Evolutionary conservation across 164 flowering plant species (phyloP), one percentile per base, ranked within the genome.

Genomic region (Nelumbo lutea): DNA sequence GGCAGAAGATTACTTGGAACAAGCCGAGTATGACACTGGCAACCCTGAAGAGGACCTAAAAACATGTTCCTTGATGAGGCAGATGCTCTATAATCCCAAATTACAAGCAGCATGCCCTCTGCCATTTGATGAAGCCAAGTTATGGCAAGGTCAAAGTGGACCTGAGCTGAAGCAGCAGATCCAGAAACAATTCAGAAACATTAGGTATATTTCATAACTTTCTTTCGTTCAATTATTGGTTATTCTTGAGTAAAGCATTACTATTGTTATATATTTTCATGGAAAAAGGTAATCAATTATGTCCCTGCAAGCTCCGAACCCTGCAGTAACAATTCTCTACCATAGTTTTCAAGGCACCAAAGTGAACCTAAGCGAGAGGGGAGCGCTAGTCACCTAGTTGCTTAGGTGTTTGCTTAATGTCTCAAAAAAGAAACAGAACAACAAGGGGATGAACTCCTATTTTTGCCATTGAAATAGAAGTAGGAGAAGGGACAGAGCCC

Each of bases 121-220:
- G 61, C 99, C 99, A 58, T 96, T 90, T 79, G 99, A 96, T 79
- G 99, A 96, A 84, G 99, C 95, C 59, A 88, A 90, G 75, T 75
- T 96, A 76, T 96, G 99, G 98, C 88, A 89, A 79, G 99, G 98
- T 58, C 85, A 91, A 81, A 81, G 90, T 73, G 98, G 95, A 66
- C 98, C 98, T 55, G 95, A 92, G 66, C 77, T 96, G 67, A 92
- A 83, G 82, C 91, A 80, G 77, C 82, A 89, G 78, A 87, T 88
- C 70, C 99, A 90, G 69, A 82, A 78, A 73, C 97, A 96, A 63
- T 96, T 96, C 75, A 86, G 82, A 81, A 96, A 96, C 78, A 96
- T 96, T 62, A 92, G 98, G 98, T 94, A 68, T 74, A n/a, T 68
- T 14, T 72, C 66, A 59, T 27, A 42, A 48, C 9, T 38, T n/a